Evolutionary conservation across 306 rosid species (phyloP).

Genomic region (Citrullus amarus): DNA sequence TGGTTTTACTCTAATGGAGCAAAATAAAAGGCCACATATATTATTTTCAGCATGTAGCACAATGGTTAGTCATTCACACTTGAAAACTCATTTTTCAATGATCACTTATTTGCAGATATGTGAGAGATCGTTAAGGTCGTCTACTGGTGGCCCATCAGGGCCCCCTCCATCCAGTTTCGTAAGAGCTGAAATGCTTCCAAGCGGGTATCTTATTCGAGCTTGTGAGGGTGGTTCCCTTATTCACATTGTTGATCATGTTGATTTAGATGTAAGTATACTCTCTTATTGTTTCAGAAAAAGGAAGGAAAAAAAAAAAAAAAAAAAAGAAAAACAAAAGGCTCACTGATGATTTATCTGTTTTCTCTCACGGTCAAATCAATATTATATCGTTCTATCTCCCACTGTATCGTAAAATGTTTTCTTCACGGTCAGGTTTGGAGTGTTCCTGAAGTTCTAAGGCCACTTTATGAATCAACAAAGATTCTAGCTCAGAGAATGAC

Average conservation of each 20-base stretch:
- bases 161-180: conserved; percentile 61
- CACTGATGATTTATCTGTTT: not conserved
- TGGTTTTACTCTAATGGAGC: not conserved
- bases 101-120: conserved; percentile 38
- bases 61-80: not conserved
- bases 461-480: conserved; percentile 82
- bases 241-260: conserved; percentile 87
- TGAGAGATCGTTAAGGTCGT: conserved; percentile 70
- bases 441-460: conserved; percentile 90
- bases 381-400: not conserved
- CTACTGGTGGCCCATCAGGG: conserved; percentile 78
- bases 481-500: conserved; percentile 83
- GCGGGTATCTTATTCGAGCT: conserved; percentile 86
- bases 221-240: conserved; percentile 96
- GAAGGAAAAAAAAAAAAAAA: too few relatives aligned
- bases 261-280: conserved; percentile 57
- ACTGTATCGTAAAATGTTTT: not conserved
- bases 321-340: too few relatives aligned
- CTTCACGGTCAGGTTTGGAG: conserved; percentile 54
- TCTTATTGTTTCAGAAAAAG: not conserved
- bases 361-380: not conserved
- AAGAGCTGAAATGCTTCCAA: conserved; percentile 92
- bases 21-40: not conserved
- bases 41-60: not conserved
- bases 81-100: not conserved